Evolutionary conservation across 352 stramenopile genomes (phyloP), one percentile per base, ranked within the genome.

Genomic region (Phytophthora quininea): DNA sequence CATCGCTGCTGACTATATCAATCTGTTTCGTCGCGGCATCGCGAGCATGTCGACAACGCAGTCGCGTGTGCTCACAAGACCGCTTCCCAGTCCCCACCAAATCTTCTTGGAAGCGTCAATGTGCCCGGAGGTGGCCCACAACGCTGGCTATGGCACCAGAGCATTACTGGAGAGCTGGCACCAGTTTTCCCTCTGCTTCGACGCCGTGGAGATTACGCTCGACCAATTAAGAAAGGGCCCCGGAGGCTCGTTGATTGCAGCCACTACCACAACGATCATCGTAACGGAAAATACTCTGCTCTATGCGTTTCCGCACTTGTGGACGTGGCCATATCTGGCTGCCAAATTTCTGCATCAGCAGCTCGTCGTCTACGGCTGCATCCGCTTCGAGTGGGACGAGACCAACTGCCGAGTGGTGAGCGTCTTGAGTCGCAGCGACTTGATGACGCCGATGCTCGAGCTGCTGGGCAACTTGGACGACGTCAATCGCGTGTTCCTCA

Each of bases 391-490:
- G 3, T 73, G 54, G 54, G 48, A 69, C 49, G 27, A 7, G 14
- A 43, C 4, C 27, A 48, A 59, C 37, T 11, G 49, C 11, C 58
- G 50, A 3, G 59, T 73, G 8, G 40, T 38, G 12, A 67, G 54
- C 1, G 30, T 73, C 1, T 57, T 51, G 4, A 64, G 61, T 24
- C 29, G 70, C n/a, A 58, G 62, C 0, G 69, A 77, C 33, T 57
- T 73, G 57, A 6, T 77, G 15, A 59, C 59, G 1, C 58, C 69
- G 10, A 58, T 77, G 38, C 59, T 64, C 1, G 9, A 15, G 15
- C 37, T 65, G 0, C 29, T 73, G 1, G 64, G 59, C 0, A 67
- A 48, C 3, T 31, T 77, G 19, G 64, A 71, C 15, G 50, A 54
- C 27, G 55, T 65, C 8, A 64, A 58, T 1, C 8, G 2, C 2